phyloP scores from a whole-genome alignment of 1,284 basidiomycete species.

The Trichosporon inkin region DNA sequence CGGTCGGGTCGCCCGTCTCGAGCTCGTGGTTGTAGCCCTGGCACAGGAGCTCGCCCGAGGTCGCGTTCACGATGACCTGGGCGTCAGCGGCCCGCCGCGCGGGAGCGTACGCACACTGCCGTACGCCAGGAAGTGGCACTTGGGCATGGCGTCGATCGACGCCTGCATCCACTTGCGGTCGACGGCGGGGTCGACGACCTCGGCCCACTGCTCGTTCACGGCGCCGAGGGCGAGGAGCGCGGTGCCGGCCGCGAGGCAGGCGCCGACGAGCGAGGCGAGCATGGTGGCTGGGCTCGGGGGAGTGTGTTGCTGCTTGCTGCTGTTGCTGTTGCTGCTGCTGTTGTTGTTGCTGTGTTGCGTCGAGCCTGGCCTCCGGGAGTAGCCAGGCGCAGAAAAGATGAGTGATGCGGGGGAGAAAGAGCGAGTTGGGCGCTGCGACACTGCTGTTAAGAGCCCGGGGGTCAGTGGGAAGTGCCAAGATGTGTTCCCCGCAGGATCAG shows the following conservation, averaged over 20 bases:
- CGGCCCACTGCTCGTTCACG: not conserved
- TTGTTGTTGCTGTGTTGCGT: too few relatives aligned
- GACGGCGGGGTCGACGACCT: not conserved
- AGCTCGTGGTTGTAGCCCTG: slow-evolving; percentile 9
- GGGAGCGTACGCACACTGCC: slow-evolving; percentile 7
- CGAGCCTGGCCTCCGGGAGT: too few relatives aligned
- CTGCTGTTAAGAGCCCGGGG: too few relatives aligned
- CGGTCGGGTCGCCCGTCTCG: slow-evolving; percentile 9
- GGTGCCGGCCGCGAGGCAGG: not conserved
- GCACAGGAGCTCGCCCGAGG: slow-evolving; percentile 3
- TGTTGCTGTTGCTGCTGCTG: not conserved
- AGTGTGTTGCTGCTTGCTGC: not conserved
- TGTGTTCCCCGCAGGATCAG: too few relatives aligned
- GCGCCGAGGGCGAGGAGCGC: not conserved
- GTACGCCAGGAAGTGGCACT: slow-evolving; percentile 10
- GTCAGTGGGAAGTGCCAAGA: too few relatives aligned
- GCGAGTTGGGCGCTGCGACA: too few relatives aligned
- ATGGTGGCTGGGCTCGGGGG: too few relatives aligned
- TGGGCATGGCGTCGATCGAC: slow-evolving; percentile 20
- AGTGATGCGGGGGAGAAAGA: too few relatives aligned
- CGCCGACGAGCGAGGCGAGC: not conserved
- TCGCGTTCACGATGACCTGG: slow-evolving; percentile 10
- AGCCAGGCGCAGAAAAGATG: too few relatives aligned
- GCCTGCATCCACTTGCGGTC: slow-evolving; percentile 18
- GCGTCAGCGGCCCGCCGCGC: not conserved